Base-by-base conservation (phyloP, 1,284 basidiomycete genomes). In the Puccinia polysora region DNA sequence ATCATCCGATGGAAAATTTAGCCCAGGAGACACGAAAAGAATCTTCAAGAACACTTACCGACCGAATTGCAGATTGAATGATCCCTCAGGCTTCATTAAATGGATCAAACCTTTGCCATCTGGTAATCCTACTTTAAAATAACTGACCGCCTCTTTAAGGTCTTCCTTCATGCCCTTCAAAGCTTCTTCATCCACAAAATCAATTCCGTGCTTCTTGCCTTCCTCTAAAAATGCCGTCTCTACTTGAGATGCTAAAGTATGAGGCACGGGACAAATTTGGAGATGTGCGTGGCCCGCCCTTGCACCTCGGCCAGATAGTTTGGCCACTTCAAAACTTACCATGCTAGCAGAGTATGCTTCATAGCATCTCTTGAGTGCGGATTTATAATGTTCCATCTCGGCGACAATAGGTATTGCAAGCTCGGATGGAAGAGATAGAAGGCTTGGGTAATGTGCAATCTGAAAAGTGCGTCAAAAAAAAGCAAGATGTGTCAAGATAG, bases 251-350 rank as follows among this genome's bases (percentile, higher is more conserved):
- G 84, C 81, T 43, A 89, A 78, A 38, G 82, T 82, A 38, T 81
- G 77, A 0, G 94, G 91, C 0, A 97, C 80, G 7, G 93, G 93
- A 0, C 94, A 86, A 47, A 85, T 86, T 80, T 97, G 91, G 18
- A 95, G 83, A 80, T 96, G 93, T 4, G 91, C 91, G 78, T 97
- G 93, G 0, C 92, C 92, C n/a, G 91, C 93, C 79, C 89, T 88
- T 0, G 87, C 86, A 2, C 75, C 74, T 8, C 67, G 64, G 4
- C 70, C 70, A 73, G 85, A 86, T 55, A 92, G 79, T 15, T 91
- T 85, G 14, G 87, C 89, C n/a, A 96, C 87, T 81, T 97, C 93
- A 77, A 94, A 96, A 50, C 86, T 83, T 38, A 97, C 87, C 18
- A 88, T 83, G 0, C 84, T 85, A 6, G 86, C 85, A 34, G 83